phyloP scores from a whole-genome alignment of 2,329 filamentous ascomycete species.

The Aspergillaceae sp. region DNA sequence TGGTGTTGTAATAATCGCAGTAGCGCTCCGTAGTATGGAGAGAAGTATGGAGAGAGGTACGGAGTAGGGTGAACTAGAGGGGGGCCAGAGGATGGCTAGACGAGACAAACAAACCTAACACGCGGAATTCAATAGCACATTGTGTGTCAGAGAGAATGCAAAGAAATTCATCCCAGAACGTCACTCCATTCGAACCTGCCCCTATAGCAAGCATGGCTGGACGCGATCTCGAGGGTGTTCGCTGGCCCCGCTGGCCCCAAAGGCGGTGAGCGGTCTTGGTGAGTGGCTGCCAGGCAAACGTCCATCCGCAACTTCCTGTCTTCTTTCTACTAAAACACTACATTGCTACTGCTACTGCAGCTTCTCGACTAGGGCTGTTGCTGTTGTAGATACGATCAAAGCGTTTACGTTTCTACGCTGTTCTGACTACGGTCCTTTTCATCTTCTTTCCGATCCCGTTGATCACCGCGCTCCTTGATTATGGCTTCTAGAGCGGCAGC shows the following conservation, averaged over 20 bases:
- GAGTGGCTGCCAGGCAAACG: slow-evolving; percentile 20
- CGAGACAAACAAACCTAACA: no score
- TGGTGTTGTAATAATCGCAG: slow-evolving; percentile 9
- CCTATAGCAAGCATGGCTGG: no score
- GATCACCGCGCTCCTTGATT: slow-evolving; percentile 16
- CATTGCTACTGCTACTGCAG: background rate
- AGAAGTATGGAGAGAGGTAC: no score
- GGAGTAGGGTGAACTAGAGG: no score
- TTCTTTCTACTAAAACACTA: background rate
- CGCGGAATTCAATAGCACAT: no score
- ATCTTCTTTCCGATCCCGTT: background rate
- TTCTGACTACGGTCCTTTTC: no score
- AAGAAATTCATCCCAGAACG: slow-evolving; percentile 8
- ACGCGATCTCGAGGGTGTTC: no score
- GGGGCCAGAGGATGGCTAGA: no score
- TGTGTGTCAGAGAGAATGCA: no score
- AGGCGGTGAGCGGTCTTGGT: slow-evolving; percentile 1
- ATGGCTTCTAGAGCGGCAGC: slow-evolving; percentile 85
- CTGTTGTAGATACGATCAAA: background rate
- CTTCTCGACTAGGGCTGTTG: background rate
- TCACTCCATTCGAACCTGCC: no score
- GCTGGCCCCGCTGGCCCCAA: background rate
- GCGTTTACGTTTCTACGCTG: no score
- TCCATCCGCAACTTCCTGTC: slow-evolving; percentile 26
- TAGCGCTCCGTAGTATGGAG: no score